Base-by-base conservation (phyloP, 208 protist genomes). In the Wallacemonas sp. region DNA sequence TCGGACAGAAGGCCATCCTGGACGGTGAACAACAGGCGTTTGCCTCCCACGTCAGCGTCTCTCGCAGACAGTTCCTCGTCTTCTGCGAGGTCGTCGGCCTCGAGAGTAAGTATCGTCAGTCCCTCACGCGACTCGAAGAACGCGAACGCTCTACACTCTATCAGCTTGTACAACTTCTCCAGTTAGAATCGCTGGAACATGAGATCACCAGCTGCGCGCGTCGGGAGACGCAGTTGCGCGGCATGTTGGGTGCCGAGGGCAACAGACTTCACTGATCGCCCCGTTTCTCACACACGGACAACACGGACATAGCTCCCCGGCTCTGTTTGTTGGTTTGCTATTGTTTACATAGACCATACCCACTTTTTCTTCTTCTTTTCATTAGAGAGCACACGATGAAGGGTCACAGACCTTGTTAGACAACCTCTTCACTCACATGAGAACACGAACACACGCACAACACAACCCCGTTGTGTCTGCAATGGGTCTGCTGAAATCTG, bases 201-300 rank as follows among this genome's bases (percentile, higher is more conserved):
- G 73, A 78, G 48, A 69, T 78, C 23, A 23, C 62, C 0, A 26
- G 32, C 5, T 68, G 62, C 48, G 62, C 47, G 4, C 44, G 26
- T 27, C 60, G 60, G 0, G 60, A 65, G 60, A 27, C 38, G 21
- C 41, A 54, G 26, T 27, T 65, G 30, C 21, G 27, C 3, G 52
- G 52, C 38, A 29, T 43, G 3, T 21, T 58, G 47, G 30, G 9
- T 32, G n/a, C n/a, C n/a, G n/a, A n/a, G n/a, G n/a, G n/a, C n/a
- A n/a, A n/a, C n/a, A n/a, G n/a, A n/a, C n/a, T n/a, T n/a, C n/a
- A n/a, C n/a, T n/a, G n/a, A n/a, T n/a, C n/a, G n/a, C n/a, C n/a
- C n/a, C n/a, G n/a, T n/a, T n/a, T n/a, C n/a, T n/a, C n/a, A n/a
- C n/a, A n/a, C n/a, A n/a, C n/a, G n/a, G 19, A 41, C 14, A 41